Conservation (phyloP, 257 asterid species). For the Prunella vulgaris region DNA sequence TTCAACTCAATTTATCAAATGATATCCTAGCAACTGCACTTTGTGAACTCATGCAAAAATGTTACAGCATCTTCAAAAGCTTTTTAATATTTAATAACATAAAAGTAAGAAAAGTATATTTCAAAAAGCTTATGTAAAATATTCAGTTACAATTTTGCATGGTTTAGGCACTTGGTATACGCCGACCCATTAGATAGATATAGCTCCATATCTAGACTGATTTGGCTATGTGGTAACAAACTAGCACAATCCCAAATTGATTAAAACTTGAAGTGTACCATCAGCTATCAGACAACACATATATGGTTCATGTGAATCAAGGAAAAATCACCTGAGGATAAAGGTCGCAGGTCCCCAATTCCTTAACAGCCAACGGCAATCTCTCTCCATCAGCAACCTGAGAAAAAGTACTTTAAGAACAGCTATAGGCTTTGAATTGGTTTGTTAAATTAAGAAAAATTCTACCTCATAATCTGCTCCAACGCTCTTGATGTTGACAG, state of each 20-base stretch:
- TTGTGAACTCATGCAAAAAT: neutral
- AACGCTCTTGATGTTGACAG: slow-evolving; percentile 92
- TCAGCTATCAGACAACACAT: slow-evolving; percentile 9
- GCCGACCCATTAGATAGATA: neutral
- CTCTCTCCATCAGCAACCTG: slow-evolving; percentile 99
- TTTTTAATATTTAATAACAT: neutral
- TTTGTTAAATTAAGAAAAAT: slow-evolving; percentile 2
- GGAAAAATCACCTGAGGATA: slow-evolving; percentile 79
- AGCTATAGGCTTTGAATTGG: slow-evolving; percentile 7
- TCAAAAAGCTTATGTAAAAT: neutral
- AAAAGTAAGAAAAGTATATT: neutral
- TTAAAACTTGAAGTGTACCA: slow-evolving; percentile 7
- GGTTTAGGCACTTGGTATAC: neutral
- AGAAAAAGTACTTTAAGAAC: slow-evolving; percentile 24
- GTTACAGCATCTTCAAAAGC: neutral
- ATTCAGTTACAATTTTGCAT: neutral
- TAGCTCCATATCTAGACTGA: neutral
- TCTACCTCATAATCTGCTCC: slow-evolving; percentile 93
- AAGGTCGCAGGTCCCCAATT: slow-evolving; percentile 95
- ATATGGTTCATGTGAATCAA: slow-evolving; percentile 18
- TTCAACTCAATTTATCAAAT: neutral
- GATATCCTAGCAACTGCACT: neutral
- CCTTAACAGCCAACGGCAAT: slow-evolving; percentile 91
- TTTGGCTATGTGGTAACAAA: slow-evolving; percentile 4
- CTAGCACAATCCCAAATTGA: neutral